Percentiles rank a stretch among this genome's conserved stretches.
phyloP scores from a whole-genome alignment of 345 rosid genomes.

The Eutrema heterophyllum region DNA sequence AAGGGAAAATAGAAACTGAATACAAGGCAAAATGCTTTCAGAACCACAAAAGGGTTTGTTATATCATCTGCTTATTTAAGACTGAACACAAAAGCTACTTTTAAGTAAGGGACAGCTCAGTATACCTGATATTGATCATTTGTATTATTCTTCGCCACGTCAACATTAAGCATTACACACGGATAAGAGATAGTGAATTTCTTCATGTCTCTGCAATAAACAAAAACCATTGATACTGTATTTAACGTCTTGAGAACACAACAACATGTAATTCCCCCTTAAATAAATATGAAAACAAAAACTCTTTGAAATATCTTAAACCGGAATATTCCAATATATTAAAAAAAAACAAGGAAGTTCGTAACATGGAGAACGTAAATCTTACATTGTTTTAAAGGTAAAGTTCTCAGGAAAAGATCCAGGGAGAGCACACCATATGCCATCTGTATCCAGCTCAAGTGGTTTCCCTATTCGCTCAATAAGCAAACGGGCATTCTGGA shows the following conservation, averaged over 20 bases:
- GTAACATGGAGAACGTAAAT: background rate
- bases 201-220: conserved; percentile 63
- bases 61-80: background rate
- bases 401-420: conserved; percentile 97
- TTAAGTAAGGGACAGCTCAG: background rate
- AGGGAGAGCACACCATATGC: conserved; percentile 96
- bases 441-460: conserved; percentile 97
- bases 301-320: background rate
- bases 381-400: conserved; percentile 87
- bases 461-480: conserved; percentile 96
- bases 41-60: background rate
- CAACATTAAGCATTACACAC: conserved; percentile 96
- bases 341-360: background rate
- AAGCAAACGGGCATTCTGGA: conserved; percentile 93
- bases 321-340: background rate
- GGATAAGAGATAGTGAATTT: conserved; percentile 92
- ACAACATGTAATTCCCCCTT: conserved; percentile 6
- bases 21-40: conserved; percentile 16
- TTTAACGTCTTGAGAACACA: conserved; percentile 4
- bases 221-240: conserved; percentile 21
- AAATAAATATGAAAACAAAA: conserved; percentile 1
- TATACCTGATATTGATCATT: conserved; percentile 94
- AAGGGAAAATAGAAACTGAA: conserved; percentile 13
- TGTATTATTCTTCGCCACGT: conserved; percentile 87
- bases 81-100: conserved; percentile 2